These are phyloP conservation scores for Yamadazyma taylorii DNA, from an alignment of 1,139 yeast genomes.

Conservation along the genomic window DNA sequence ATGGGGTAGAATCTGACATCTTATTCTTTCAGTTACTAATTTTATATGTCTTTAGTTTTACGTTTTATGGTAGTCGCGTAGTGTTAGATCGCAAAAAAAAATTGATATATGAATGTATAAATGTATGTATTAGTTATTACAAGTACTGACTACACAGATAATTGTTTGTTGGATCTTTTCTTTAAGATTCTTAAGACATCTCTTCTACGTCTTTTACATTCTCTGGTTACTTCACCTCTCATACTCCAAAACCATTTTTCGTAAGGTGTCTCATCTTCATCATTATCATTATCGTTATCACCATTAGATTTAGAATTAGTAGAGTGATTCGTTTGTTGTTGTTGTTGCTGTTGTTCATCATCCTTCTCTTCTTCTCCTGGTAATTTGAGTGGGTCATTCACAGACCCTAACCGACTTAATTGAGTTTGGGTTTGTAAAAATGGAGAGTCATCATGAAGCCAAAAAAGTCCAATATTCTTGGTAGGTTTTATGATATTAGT, in stretches of 20 bases:
- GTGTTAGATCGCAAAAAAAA: no score
- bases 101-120: no score
- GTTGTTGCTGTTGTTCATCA: constrained; percentile 6
- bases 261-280: constrained; percentile 53
- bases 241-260: constrained; percentile 79
- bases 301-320: no score
- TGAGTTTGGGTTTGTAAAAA: constrained; percentile 84
- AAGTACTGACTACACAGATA: constrained; percentile 7
- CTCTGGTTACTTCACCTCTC: constrained; percentile 78
- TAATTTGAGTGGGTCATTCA: constrained; percentile 25
- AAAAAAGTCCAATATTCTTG: constrained; percentile 60
- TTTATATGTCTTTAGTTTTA: no score
- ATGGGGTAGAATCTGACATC: not conserved
- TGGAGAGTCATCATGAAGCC: constrained; percentile 82
- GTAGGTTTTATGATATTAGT: constrained; percentile 9
- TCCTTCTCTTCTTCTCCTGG: constrained; percentile 47
- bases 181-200: constrained; percentile 65
- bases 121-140: not conserved
- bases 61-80: no score
- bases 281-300: constrained; percentile 20
- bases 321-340: no score
- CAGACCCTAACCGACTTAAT: constrained; percentile 54
- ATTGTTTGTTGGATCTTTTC: constrained; percentile 32
- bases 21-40: no score
- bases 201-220: constrained; percentile 70